phyloP scores from a whole-genome alignment of 1,139 yeast species.

The Debaryomyces psychrophilus region DNA sequence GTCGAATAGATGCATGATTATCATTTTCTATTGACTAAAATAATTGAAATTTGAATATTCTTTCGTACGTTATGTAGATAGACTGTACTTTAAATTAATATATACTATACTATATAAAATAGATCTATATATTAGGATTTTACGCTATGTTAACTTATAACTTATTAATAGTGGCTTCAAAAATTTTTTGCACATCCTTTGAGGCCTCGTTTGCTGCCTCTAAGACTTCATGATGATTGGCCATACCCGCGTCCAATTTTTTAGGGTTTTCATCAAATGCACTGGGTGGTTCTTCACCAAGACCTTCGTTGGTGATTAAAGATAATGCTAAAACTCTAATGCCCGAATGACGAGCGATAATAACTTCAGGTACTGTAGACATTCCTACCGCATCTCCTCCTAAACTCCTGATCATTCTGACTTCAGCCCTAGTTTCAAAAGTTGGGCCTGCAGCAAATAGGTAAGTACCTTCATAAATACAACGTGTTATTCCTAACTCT shows the following conservation, averaged over 20 bases:
- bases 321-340: constrained; percentile 81
- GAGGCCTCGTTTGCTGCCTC: constrained; percentile 83
- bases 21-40: neutral
- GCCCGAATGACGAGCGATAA: constrained; percentile 88
- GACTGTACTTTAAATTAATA: constrained; percentile 8
- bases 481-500: constrained; percentile 56
- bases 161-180: constrained; percentile 64
- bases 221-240: constrained; percentile 86
- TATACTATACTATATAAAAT: neutral
- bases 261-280: constrained; percentile 59
- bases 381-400: constrained; percentile 98
- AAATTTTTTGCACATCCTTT: constrained; percentile 69
- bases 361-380: constrained; percentile 97
- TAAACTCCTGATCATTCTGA: constrained; percentile 64
- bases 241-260: constrained; percentile 74
- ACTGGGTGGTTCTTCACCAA: constrained; percentile 74
- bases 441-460: constrained; percentile 92
- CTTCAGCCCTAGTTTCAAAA: constrained; percentile 91
- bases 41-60: neutral
- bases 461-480: constrained; percentile 84
- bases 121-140: neutral
- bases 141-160: constrained; percentile 22
- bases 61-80: neutral
- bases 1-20: constrained; percentile 64
- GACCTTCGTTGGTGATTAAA: constrained; percentile 82